Evolutionary conservation across 2,329 filamentous ascomycete species (phyloP), one percentile per base, ranked within the genome.

Genomic region (Fusarium pilosicola): DNA sequence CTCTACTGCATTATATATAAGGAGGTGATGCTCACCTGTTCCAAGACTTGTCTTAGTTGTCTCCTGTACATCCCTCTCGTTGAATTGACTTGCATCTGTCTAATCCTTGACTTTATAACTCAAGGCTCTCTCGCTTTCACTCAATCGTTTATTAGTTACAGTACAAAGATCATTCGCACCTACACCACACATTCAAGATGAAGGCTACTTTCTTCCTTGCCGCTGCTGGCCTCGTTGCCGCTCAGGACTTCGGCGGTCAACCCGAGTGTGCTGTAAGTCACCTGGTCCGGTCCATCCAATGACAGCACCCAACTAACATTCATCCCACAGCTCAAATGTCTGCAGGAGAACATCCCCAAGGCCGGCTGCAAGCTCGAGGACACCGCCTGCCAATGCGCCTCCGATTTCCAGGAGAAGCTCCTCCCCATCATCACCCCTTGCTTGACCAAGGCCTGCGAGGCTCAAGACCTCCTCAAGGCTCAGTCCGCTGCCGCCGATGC

Each of bases 251-350:
- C 56, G 45, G 68, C 32, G 81, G 78, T 42, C 71, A 82, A 63
- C 82, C 84, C 52, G 24, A 74, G 10, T 86, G 85, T 73, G 83
- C 84, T 74, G 84, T 86, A 82, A 70, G 84, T 80, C 14, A 18
- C 24, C 44, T 13, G n/a, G n/a, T n/a, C n/a, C n/a, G n/a, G 14
- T 6, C 39, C 6, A 34, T 46, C 18, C 18, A 28, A 46, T n/a
- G 28, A 44, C 30, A 36, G 30, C n/a, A 18, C 52, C 34, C 20
- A 41, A 30, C 52, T 62, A 49, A 73, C 60, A 15, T 26, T n/a
- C 15, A 13, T 24, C n/a, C 20, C 20, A 32, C 54, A 83, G 81
- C 42, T 76, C 46, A 32, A 74, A 41, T 86, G 85, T 68, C 79
- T 86, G 22, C 39, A 71, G 44, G 74, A 79, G 22, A 79, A 79